Conservation (phyloP, 352 stramenopile species). For the Pythium volutum region DNA sequence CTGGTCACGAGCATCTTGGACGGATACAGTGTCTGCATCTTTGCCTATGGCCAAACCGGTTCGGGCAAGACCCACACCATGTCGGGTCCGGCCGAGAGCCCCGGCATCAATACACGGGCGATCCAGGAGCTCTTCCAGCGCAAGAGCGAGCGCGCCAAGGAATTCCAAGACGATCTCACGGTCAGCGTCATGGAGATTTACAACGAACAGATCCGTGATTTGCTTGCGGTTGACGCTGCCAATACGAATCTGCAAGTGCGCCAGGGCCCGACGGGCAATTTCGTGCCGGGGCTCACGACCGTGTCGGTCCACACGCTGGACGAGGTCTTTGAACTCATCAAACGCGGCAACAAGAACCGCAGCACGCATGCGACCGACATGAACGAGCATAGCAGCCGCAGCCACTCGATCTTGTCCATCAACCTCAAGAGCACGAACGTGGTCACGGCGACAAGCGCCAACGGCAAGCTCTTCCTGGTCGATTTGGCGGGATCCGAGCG, state of each 20-base stretch:
- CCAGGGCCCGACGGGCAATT: slow-evolving; percentile 81
- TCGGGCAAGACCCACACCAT: slow-evolving; percentile 89
- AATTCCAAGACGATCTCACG: slow-evolving; percentile 82
- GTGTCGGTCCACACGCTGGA: slow-evolving; percentile 73
- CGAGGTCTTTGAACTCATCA: slow-evolving; percentile 85
- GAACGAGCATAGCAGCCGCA: slow-evolving; percentile 89
- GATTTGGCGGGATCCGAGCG: slow-evolving; percentile 89
- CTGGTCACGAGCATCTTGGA: slow-evolving; percentile 85
- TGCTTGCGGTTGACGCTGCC: slow-evolving; percentile 81
- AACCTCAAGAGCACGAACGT: slow-evolving; percentile 83
- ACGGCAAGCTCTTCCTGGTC: slow-evolving; percentile 84
- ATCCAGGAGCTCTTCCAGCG: slow-evolving; percentile 81
- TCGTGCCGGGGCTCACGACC: slow-evolving; percentile 74
- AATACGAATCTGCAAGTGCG: slow-evolving; percentile 83
- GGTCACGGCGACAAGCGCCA: slow-evolving; percentile 65
- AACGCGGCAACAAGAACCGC: slow-evolving; percentile 82
- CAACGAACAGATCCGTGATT: slow-evolving; percentile 95
- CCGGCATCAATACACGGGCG: slow-evolving; percentile 83
- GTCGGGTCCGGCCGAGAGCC: slow-evolving; percentile 60
- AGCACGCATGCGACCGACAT: slow-evolving; percentile 86
- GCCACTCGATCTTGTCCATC: slow-evolving; percentile 85
- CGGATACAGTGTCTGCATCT: slow-evolving; percentile 90
- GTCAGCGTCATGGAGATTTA: slow-evolving; percentile 96
- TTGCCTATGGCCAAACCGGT: slow-evolving; percentile 87
- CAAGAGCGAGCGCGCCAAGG: slow-evolving; percentile 60